A percentile compares a stretch with the other conserved stretches of the same genome.
Conservation (phyloP, 164 flowering plant genomes). For the Annona cherimola region DNA sequence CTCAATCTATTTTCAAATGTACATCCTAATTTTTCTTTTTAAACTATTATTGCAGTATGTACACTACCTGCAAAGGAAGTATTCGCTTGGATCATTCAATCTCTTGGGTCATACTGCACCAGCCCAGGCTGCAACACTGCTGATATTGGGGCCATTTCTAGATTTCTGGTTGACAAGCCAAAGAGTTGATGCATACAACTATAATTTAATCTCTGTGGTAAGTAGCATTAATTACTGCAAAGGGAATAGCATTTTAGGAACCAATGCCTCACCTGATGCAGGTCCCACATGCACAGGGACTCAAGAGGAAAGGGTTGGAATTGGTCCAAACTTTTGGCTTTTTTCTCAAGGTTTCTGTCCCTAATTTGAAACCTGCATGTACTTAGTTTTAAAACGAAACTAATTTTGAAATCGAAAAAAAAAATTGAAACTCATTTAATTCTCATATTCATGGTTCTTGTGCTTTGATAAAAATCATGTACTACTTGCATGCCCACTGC, state of each 20-base stretch:
- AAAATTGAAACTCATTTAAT: too few species aligned
- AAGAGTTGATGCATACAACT: conserved; percentile 50
- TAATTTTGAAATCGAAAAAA: too few species aligned
- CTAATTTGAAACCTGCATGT: too few species aligned
- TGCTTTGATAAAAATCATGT: too few species aligned
- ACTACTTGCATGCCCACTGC: too few species aligned
- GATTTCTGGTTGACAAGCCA: conserved; percentile 77
- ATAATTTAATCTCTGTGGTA: conserved; percentile 43
- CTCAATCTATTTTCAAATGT: not conserved
- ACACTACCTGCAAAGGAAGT: conserved; percentile 71
- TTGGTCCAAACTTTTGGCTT: too few species aligned
- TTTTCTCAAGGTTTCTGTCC: too few species aligned
- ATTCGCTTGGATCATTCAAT: conserved; percentile 82
- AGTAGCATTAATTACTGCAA: conserved; percentile 17
- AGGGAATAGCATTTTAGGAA: not conserved
- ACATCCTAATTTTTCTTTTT: not conserved
- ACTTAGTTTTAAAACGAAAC: too few species aligned
- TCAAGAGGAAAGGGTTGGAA: too few species aligned
- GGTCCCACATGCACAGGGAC: too few species aligned
- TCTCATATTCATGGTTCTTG: too few species aligned
- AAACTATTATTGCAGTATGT: conserved; percentile 54
- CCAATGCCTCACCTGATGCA: too few species aligned
- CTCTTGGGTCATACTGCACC: conserved; percentile 92
- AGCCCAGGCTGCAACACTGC: conserved; percentile 68
- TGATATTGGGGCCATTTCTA: conserved; percentile 71